phyloP scores from a whole-genome alignment of 2,329 filamentous ascomycete species.

The Geosmithia flava region DNA sequence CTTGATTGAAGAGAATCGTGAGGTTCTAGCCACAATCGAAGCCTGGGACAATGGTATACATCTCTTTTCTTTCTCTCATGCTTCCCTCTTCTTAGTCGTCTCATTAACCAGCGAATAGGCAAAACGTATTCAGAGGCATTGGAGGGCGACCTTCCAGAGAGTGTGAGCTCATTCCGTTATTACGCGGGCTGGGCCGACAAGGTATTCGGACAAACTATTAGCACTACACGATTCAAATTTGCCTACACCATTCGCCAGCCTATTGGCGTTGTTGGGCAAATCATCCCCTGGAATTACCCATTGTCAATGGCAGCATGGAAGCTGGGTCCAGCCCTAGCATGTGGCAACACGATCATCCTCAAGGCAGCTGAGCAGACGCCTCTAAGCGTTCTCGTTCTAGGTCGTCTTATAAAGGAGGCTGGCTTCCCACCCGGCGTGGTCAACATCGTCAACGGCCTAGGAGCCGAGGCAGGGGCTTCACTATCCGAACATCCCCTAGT shows the following conservation, averaged over 20 bases:
- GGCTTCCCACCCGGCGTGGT: constrained; percentile 63
- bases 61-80: not conserved
- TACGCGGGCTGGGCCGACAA: constrained; percentile 63
- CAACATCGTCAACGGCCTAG: constrained; percentile 58
- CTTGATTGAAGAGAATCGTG: constrained; percentile 50
- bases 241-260: constrained; percentile 59
- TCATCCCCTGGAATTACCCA: constrained; percentile 65
- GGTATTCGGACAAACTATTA: constrained; percentile 58
- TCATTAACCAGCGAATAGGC: constrained; percentile 12
- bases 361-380: constrained; percentile 53
- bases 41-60: constrained; percentile 61
- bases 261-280: constrained; percentile 54
- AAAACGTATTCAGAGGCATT: constrained; percentile 50
- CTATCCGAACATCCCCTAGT: constrained; percentile 50
- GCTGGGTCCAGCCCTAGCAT: constrained; percentile 51
- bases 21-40: constrained; percentile 35
- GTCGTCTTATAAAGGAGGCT: constrained; percentile 50
- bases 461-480: constrained; percentile 50
- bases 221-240: constrained; percentile 47
- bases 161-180: constrained; percentile 37
- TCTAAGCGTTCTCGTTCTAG: constrained; percentile 46
- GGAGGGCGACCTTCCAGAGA: constrained; percentile 40
- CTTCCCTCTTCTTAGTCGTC: not conserved
- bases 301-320: constrained; percentile 62
- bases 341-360: constrained; percentile 46